A percentile compares a stretch with the other conserved stretches of the same genome.
Evolutionary conservation across 371 early-diverging fungal genomes (phyloP).

Genomic region (Mucor circinelloides): DNA sequence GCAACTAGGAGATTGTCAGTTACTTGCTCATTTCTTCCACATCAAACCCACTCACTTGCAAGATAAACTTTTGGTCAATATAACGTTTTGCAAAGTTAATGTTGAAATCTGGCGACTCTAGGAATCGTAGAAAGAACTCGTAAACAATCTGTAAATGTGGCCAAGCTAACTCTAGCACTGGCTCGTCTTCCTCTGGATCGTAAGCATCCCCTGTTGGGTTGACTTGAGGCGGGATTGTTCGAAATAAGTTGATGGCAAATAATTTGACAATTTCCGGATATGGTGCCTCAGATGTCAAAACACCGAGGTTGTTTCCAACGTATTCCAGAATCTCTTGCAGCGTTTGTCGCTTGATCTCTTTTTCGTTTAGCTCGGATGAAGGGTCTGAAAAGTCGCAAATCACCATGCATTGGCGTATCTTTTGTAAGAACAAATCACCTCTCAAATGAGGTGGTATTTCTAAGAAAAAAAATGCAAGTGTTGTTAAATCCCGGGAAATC

Average conservation of each 20-base stretch:
- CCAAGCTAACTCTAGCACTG: slow-evolving; percentile 94
- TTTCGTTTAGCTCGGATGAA: slow-evolving; percentile 84
- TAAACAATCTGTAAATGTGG: slow-evolving; percentile 97
- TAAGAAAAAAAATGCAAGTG: slow-evolving; percentile 34
- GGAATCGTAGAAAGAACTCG: slow-evolving; percentile 93
- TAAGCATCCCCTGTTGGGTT: slow-evolving; percentile 95
- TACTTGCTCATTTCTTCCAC: not conserved
- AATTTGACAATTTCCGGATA: slow-evolving; percentile 92
- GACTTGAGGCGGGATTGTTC: slow-evolving; percentile 94
- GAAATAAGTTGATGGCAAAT: slow-evolving; percentile 91
- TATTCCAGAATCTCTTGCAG: slow-evolving; percentile 92
- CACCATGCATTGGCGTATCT: slow-evolving; percentile 89
- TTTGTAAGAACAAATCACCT: slow-evolving; percentile 82
- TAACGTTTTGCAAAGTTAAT: slow-evolving; percentile 92
- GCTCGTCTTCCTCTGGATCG: slow-evolving; percentile 98
- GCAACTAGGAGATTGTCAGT: slow-evolving; percentile 46
- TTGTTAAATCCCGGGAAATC: not conserved
- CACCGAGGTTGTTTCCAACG: slow-evolving; percentile 82
- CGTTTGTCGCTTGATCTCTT: slow-evolving; percentile 93
- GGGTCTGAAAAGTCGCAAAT: slow-evolving; percentile 94
- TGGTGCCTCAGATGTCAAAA: slow-evolving; percentile 82
- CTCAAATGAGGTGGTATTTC: slow-evolving; percentile 77
- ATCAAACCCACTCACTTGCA: slow-evolving; percentile 59
- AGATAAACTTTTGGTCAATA: slow-evolving; percentile 92
- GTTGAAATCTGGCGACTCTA: slow-evolving; percentile 96